Base-by-base conservation (phyloP, 2,329 filamentous ascomycete species). In the Cladosporium sp. region DNA sequence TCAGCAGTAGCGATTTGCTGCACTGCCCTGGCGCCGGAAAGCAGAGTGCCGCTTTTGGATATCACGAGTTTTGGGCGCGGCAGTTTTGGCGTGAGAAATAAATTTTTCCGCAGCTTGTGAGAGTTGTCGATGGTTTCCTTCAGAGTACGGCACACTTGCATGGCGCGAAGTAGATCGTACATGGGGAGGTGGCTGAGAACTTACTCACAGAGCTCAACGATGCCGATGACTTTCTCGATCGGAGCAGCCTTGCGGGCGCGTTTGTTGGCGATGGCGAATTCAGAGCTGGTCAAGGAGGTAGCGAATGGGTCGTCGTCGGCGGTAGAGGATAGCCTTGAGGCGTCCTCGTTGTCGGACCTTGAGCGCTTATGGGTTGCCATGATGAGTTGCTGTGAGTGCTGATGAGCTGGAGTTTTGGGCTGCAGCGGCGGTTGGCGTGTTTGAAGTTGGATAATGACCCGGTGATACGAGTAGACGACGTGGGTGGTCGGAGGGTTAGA, bases 131-230 rank as follows among this genome's bases (percentile, higher is more conserved):
- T 18, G n/a, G 14, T 37, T 14, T 1, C 1, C n/a, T 57, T 57
- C 31, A 57, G 23, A 14, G n/a, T 21, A 6, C n/a, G 53, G 3
- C 53, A 57, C 12, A 37, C 53, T 6, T 21, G 29, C 2, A 21
- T 57, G 31, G n/a, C 29, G 31, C 10, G 53, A 16, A 57, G 53
- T 1, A 57, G 16, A 11, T 57, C 53, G n/a, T 57, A 35, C 55
- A 57, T 8, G 2, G 55, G 33, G 14, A 57, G 55, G 12, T 57
- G 23, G 31, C 23, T 21, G 21, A 57, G 33, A 21, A 57, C 21
- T n/a, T 57, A 33, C 33, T 57, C 55, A 14, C 55, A 57, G 33
- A 57, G 55, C n/a, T 57, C 55, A 23, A 28, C 12, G 55, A 33
- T 16, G 14, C 11, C 6, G 23, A 40, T 14, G 7, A 40, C 3